These are phyloP conservation scores for Jaltomata sinuosa DNA, from an alignment of 257 asterid genomes.

Conservation along the genomic window DNA sequence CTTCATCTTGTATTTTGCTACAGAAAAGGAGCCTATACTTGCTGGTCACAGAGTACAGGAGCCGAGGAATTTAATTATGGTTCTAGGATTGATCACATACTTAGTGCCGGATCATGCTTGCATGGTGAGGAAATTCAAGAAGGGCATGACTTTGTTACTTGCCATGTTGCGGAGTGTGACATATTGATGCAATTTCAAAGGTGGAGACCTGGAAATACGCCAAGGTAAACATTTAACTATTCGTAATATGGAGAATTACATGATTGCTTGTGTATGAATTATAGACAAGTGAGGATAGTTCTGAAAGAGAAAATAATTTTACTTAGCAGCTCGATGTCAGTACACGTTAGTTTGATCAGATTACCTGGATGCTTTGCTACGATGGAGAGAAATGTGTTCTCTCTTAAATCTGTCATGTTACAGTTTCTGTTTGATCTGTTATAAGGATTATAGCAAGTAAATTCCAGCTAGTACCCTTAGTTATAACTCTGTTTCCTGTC, in stretches of 20 bases:
- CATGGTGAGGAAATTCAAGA: conserved; percentile 48
- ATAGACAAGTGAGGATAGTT: neutral
- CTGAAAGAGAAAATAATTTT: neutral
- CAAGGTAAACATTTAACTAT: conserved; percentile 42
- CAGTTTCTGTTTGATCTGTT: neutral
- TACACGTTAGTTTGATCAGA: neutral
- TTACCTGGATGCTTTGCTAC: neutral
- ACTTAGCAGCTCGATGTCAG: neutral
- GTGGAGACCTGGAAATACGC: conserved; percentile 74
- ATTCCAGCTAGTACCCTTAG: neutral
- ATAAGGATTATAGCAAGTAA: neutral
- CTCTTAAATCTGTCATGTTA: neutral
- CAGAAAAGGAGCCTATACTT: conserved; percentile 83
- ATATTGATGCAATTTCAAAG: conserved; percentile 76
- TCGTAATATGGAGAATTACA: conserved; percentile 3
- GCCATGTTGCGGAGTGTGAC: conserved; percentile 87
- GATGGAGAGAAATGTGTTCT: neutral
- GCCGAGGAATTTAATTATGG: conserved; percentile 95
- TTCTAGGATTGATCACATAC: conserved; percentile 91
- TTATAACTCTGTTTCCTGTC: neutral
- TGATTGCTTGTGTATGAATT: neutral
- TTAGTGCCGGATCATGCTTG: conserved; percentile 77
- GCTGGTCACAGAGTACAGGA: conserved; percentile 94
- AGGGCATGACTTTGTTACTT: conserved; percentile 49
- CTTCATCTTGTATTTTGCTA: conserved; percentile 2